A percentile compares a stretch with the other conserved stretches of the same genome.
These are phyloP conservation scores for Escovopsis weberi DNA, from an alignment of 2,329 filamentous ascomycete genomes.

Conservation along the genomic window DNA sequence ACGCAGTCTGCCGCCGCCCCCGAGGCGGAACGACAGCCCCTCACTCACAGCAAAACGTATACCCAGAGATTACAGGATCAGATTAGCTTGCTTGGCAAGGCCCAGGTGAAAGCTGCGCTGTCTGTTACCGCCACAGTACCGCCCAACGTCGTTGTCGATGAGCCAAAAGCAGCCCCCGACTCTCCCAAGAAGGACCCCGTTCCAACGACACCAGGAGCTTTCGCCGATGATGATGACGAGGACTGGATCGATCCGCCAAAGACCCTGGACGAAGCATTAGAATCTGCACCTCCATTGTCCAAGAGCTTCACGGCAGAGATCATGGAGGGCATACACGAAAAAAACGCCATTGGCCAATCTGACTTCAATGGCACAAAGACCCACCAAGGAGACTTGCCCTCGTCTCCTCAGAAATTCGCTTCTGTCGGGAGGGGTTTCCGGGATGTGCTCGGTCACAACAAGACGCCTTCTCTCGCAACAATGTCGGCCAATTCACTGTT, in stretches of 20 bases:
- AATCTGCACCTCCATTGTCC: slow-evolving; percentile 34
- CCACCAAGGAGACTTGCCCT: slow-evolving; percentile 2
- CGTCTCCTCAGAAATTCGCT: background rate
- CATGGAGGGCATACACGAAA: slow-evolving; percentile 41
- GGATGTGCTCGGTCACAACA: slow-evolving; percentile 28
- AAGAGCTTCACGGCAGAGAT: slow-evolving; percentile 49
- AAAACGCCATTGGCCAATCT: slow-evolving; percentile 31
- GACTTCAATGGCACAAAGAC: slow-evolving; percentile 14
- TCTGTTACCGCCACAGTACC: too few relatives aligned
- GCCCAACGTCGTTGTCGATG: slow-evolving; percentile 7
- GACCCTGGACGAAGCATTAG: slow-evolving; percentile 11
- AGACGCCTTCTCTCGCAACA: slow-evolving; percentile 48
- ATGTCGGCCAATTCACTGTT: slow-evolving; percentile 20
- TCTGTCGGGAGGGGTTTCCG: slow-evolving; percentile 2
- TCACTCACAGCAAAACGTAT: slow-evolving; percentile 68
- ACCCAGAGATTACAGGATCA: slow-evolving; percentile 86
- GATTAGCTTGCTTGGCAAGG: slow-evolving; percentile 59
- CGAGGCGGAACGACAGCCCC: slow-evolving; percentile 29
- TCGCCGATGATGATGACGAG: slow-evolving; percentile 39
- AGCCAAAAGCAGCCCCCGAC: slow-evolving; percentile 5
- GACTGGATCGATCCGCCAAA: slow-evolving; percentile 47
- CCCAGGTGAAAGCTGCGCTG: slow-evolving; percentile 20
- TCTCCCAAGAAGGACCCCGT: slow-evolving; percentile 16
- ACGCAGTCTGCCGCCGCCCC: slow-evolving; percentile 17
- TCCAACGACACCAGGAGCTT: slow-evolving; percentile 42